Evolutionary conservation across 225 moss, liverwort and hornwort genomes (phyloP).

Genomic region (Neckera pumila): DNA sequence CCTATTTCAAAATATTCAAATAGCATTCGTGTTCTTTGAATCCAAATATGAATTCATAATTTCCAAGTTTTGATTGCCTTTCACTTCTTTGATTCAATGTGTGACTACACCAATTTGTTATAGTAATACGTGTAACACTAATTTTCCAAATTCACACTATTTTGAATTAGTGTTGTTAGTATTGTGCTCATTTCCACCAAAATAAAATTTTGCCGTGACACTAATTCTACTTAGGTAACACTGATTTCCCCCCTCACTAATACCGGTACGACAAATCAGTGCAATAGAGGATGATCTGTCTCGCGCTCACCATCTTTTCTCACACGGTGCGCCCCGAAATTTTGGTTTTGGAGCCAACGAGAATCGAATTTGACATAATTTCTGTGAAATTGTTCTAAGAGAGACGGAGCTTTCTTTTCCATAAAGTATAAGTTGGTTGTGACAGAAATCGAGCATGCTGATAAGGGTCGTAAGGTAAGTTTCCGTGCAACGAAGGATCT

Average conservation of each 20-base stretch:
- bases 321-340: neutral
- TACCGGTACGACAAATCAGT: too few relatives aligned
- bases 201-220: neutral
- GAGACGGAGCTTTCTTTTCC: neutral
- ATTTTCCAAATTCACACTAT: neutral
- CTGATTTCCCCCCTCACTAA: neutral
- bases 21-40: fast-evolving
- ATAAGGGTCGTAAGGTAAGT: neutral
- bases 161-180: neutral
- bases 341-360: neutral
- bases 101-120: neutral
- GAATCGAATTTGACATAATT: neutral
- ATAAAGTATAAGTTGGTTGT: neutral
- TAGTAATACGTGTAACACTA: neutral
- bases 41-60: neutral
- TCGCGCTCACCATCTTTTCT: too few relatives aligned
- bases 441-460: neutral
- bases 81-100: neutral
- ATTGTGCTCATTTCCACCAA: neutral
- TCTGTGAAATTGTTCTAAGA: neutral
- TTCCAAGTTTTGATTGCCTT: too few relatives aligned
- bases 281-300: neutral
- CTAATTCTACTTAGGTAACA: neutral
- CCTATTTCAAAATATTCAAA: fast-evolving
- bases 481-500: neutral